A percentile compares a stretch with the other conserved stretches of the same genome.
These are phyloP conservation scores for Microbotryum saponariae DNA, from an alignment of 1,284 basidiomycete species.

Conservation along the genomic window DNA sequence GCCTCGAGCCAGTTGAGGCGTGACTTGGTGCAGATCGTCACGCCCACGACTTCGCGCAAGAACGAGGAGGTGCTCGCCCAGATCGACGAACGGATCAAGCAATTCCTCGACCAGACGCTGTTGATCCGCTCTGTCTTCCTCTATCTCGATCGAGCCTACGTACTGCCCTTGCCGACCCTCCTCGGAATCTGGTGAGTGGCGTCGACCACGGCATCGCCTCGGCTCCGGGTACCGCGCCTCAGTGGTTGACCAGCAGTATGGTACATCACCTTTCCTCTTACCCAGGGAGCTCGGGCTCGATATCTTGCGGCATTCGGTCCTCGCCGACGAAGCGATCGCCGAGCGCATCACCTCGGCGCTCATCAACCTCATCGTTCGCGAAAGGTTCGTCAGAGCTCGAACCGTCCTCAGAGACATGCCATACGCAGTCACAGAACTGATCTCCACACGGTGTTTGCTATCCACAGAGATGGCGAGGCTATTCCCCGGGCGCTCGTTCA, in stretches of 20 bases:
- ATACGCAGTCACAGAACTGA: neutral
- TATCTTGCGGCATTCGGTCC: conserved; percentile 31
- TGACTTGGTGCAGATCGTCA: neutral
- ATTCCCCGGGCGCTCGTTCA: conserved; percentile 23
- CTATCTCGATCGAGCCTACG: conserved; percentile 36
- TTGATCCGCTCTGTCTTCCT: conserved; percentile 36
- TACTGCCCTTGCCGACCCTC: conserved; percentile 26
- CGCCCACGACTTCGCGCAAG: neutral
- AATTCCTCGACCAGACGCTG: conserved; percentile 29
- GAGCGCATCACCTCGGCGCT: conserved; percentile 15
- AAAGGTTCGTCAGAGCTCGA: conserved; percentile 22
- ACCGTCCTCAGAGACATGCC: neutral
- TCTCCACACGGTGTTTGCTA: neutral
- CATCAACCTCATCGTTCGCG: conserved; percentile 22
- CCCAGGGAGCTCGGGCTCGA: conserved; percentile 37
- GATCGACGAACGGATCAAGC: conserved; percentile 14
- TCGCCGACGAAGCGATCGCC: conserved; percentile 23
- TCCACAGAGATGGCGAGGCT: conserved; percentile 24
- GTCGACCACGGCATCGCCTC: neutral
- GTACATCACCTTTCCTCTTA: neutral
- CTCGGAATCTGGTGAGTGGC: conserved; percentile 33
- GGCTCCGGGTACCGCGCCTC: neutral
- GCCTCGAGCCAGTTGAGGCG: conserved; percentile 20
- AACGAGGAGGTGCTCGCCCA: conserved; percentile 9
- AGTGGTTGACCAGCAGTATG: neutral